A percentile compares a stretch with the other conserved stretches of the same genome.
Conservation (phyloP, 1,284 basidiomycete species). For the Mycena citricolor region DNA sequence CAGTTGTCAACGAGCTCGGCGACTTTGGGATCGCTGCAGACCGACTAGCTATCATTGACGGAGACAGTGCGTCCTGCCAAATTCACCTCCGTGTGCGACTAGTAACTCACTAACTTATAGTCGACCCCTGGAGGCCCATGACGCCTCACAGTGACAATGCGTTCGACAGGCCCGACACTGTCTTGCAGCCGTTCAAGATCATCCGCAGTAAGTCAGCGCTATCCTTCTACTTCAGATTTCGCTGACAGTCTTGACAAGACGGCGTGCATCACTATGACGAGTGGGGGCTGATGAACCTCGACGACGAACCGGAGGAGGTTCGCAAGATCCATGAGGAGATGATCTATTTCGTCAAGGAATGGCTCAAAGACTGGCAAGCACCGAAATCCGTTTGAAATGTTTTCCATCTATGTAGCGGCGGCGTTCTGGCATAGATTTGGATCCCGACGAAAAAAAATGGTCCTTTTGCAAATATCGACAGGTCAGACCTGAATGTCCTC, state of each 20-base stretch:
- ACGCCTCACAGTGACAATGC: constrained; percentile 86
- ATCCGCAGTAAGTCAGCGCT: constrained; percentile 71
- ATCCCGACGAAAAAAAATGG: no score
- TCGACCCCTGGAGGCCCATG: constrained; percentile 88
- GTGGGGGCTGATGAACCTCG: constrained; percentile 69
- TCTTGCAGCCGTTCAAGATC: constrained; percentile 79
- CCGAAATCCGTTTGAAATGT: no score
- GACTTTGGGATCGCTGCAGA: constrained; percentile 75
- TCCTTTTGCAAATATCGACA: no score
- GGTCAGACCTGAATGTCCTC: no score
- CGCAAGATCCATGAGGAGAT: constrained; percentile 79
- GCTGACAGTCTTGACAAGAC: constrained; percentile 39
- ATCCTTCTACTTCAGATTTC: neutral
- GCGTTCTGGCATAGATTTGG: no score
- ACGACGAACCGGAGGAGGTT: constrained; percentile 78
- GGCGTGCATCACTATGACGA: constrained; percentile 93
- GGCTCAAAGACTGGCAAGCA: constrained; percentile 71
- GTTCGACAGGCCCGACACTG: constrained; percentile 65
- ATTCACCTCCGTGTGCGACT: constrained; percentile 21
- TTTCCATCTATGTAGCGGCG: no score
- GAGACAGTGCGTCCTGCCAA: constrained; percentile 55
- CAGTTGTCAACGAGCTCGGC: constrained; percentile 76
- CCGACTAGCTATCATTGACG: constrained; percentile 84
- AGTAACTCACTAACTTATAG: constrained; percentile 35
- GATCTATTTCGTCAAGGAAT: constrained; percentile 77